Evolutionary conservation across 164 flowering plant genomes (phyloP).

Genomic region (Annona squamosa): DNA sequence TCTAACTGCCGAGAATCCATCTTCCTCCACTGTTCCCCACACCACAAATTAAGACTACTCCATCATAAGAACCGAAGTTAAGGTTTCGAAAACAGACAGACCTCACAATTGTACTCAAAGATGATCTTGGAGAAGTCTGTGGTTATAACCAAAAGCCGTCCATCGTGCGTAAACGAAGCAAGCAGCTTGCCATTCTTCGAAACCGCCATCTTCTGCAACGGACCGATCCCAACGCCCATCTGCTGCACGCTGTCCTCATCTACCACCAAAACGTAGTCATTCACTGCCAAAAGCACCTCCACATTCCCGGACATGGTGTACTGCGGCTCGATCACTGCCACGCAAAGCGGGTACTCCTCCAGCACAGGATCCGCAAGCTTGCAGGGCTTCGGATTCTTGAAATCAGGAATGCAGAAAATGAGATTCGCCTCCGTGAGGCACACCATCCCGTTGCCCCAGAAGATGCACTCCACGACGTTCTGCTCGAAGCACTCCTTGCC

Average conservation of each 20-base stretch:
- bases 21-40: neutral
- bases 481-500: slow-evolving; percentile 74
- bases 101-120: slow-evolving; percentile 80
- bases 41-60: neutral
- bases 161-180: slow-evolving; percentile 82
- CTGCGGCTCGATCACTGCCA: slow-evolving; percentile 91
- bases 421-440: slow-evolving; percentile 62
- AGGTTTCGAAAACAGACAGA: slow-evolving; percentile 11
- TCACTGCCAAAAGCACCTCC: slow-evolving; percentile 73
- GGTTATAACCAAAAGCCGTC: slow-evolving; percentile 59
- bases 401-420: slow-evolving; percentile 67
- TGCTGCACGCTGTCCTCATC: slow-evolving; percentile 63
- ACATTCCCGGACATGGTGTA: slow-evolving; percentile 85
- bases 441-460: slow-evolving; percentile 88
- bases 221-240: slow-evolving; percentile 56
- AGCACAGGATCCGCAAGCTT: slow-evolving; percentile 56
- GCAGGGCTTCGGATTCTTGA: slow-evolving; percentile 46
- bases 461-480: slow-evolving; percentile 82
- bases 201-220: slow-evolving; percentile 80
- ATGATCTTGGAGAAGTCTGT: slow-evolving; percentile 43
- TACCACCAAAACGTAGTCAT: slow-evolving; percentile 49
- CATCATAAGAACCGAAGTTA: neutral
- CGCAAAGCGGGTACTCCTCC: slow-evolving; percentile 60
- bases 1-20: neutral
- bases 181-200: slow-evolving; percentile 67